Base-by-base conservation (phyloP, 495 filamentous ascomycete species). In the Staphylotrichum tortipilum region DNA sequence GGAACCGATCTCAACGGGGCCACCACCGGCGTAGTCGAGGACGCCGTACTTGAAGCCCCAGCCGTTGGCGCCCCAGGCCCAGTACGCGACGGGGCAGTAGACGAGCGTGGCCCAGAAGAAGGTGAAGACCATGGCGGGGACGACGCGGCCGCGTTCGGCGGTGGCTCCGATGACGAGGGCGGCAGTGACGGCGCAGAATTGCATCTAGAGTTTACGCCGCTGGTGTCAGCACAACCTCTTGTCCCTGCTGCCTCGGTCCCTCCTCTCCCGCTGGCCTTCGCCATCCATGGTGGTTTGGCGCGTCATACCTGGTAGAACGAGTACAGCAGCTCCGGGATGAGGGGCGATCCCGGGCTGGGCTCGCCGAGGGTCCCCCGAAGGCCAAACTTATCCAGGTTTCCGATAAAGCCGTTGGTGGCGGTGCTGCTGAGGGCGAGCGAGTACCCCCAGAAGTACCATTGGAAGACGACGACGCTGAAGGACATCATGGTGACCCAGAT, bases 391-490 rank as follows among this genome's bases (percentile, higher is more conserved):
- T 78, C 68, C 28, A 97, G 75, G 58, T 91, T 78, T 39, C 92
- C 92, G 59, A 97, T 95, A 69, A 82, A 98, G 31, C 72, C 73
- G 57, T 75, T 86, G 43, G 85, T 90, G 30, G 87, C 91, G 4
- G 80, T 75, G 63, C 84, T 82, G 41, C 86, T 92, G 71, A 97
- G 94, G 35, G 92, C 80, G 42, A 98, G 71, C 4, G 89, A 95
- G 64, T 95, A 97, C 36, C 92, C 92, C 94, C 92, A 97, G 75
- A 98, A 95, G 74, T 96, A 98, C 91, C 92, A 98, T 64, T 97
- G 92, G 72, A 97, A 95, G 23, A 85, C 83, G 18, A 94, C 80
- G 42, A 98, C 83, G 26, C 88, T 89, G 41, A 83, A 82, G 14
- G 90, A 88, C 75, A 92, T 89, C 67, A 97, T 80, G 53, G 83